These are phyloP conservation scores for Amanita pseudoporphyria DNA, from an alignment of 768 basidiomycete species.

Conservation along the genomic window DNA sequence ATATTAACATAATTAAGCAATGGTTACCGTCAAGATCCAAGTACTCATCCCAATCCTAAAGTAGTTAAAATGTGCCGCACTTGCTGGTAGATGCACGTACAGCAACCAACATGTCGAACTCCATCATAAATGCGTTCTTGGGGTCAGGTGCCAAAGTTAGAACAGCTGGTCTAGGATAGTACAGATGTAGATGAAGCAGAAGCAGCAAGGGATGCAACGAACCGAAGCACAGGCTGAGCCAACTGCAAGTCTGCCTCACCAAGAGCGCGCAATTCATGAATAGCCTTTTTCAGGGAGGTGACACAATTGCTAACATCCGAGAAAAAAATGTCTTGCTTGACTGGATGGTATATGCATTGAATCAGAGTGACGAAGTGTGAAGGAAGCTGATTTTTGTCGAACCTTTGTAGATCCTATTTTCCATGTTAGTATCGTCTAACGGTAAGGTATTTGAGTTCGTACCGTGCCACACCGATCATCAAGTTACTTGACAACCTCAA, in stretches of 20 bases:
- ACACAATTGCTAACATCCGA: conserved; percentile 76
- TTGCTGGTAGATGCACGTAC: conserved; percentile 26
- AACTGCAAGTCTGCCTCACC: conserved; percentile 56
- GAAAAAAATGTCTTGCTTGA: conserved; percentile 78
- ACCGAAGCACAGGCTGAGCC: conserved; percentile 60
- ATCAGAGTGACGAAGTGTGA: background rate
- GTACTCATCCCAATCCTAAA: conserved; percentile 57
- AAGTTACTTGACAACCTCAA: conserved; percentile 81
- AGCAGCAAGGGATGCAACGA: conserved; percentile 10
- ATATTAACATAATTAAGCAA: background rate
- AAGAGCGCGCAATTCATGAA: conserved; percentile 48
- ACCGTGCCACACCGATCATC: conserved; percentile 87
- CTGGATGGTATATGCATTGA: conserved; percentile 22
- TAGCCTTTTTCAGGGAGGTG: conserved; percentile 66
- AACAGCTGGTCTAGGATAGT: conserved; percentile 31
- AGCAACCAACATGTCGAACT: conserved; percentile 57
- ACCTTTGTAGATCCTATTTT: conserved; percentile 35
- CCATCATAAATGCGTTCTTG: conserved; percentile 35
- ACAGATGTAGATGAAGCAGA: conserved; percentile 2
- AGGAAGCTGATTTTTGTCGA: background rate
- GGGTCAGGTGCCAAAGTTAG: conserved; percentile 47
- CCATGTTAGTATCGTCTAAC: background rate
- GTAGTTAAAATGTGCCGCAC: background rate
- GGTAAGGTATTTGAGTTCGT: conserved; percentile 5
- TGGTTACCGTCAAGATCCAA: conserved; percentile 36